Evolutionary conservation across 768 basidiomycete species (phyloP).

Genomic region (Podaxis rugospora): DNA sequence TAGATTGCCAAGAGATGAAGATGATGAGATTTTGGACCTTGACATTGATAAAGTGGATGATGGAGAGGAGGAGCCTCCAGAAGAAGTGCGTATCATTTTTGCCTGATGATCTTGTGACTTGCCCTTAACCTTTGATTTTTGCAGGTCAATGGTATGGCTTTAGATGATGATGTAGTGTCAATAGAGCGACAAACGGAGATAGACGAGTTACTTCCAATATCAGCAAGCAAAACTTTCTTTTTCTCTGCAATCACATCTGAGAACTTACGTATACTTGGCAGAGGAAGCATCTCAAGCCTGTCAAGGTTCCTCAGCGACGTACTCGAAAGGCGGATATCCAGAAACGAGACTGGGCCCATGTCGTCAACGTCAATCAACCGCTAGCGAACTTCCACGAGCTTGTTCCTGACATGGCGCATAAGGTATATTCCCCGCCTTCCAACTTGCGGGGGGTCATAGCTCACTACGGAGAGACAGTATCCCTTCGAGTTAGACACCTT

Average conservation of each 20-base stretch:
- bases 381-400: conserved; percentile 87
- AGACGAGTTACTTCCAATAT: conserved; percentile 73
- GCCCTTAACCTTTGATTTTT: not conserved
- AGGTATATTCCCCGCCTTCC: conserved; percentile 40
- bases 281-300: conserved; percentile 57
- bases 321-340: conserved; percentile 44
- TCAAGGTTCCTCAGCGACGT: conserved; percentile 35
- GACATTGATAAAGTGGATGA: conserved; percentile 23
- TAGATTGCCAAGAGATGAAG: conserved; percentile 57
- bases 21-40: conserved; percentile 36
- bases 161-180: conserved; percentile 13
- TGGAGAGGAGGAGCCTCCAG: conserved; percentile 19
- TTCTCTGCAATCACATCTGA: not conserved
- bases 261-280: conserved; percentile 19
- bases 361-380: conserved; percentile 89
- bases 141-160: conserved; percentile 8
- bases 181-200: conserved; percentile 45
- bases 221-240: conserved; percentile 25
- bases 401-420: conserved; percentile 94
- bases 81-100: conserved; percentile 15
- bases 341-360: conserved; percentile 97
- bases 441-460: not conserved
- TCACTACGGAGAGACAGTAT: conserved; percentile 43
- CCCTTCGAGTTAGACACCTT: conserved; percentile 99
- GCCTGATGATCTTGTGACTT: not conserved